A percentile compares a stretch with the other conserved stretches of the same genome.
These are phyloP conservation scores for Stachybotrys chartarum DNA, from an alignment of 2,329 filamentous ascomycete genomes.

Conservation along the genomic window DNA sequence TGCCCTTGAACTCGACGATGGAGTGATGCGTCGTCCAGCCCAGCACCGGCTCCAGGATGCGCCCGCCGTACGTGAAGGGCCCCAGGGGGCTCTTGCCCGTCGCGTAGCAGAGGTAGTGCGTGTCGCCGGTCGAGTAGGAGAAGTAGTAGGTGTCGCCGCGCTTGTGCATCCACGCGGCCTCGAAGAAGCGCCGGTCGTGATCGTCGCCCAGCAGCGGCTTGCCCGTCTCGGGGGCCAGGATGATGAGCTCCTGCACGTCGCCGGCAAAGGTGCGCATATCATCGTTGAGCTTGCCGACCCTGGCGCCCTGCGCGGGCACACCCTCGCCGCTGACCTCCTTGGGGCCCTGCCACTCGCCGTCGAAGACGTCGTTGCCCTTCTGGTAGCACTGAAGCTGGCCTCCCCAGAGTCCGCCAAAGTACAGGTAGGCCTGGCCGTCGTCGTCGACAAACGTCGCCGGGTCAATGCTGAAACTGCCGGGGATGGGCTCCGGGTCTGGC, in stretches of 20 bases:
- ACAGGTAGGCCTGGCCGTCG: constrained; percentile 35
- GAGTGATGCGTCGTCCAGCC: constrained; percentile 81
- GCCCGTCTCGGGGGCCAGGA: constrained; percentile 56
- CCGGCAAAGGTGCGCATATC: constrained; percentile 59
- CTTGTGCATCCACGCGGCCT: constrained; percentile 76
- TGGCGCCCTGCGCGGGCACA: constrained; percentile 54
- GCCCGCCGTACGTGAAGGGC: constrained; percentile 65
- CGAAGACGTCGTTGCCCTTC: constrained; percentile 45
- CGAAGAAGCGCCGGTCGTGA: constrained; percentile 71
- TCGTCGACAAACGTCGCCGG: constrained; percentile 67
- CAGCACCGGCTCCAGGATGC: constrained; percentile 67
- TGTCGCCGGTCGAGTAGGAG: constrained; percentile 71
- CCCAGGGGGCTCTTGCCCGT: constrained; percentile 57
- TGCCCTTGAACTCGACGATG: constrained; percentile 64
- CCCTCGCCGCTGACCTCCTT: constrained; percentile 52
- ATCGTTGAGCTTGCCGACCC: constrained; percentile 55
- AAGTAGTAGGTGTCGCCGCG: constrained; percentile 65
- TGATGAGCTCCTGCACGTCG: constrained; percentile 51
- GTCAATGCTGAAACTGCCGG: constrained; percentile 69
- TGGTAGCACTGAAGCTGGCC: constrained; percentile 74
- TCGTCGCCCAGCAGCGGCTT: constrained; percentile 56
- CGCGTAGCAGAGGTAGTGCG: constrained; percentile 67
- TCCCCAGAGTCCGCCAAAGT: constrained; percentile 76
- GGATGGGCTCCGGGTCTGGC: constrained; percentile 56
- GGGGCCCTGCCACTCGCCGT: constrained; percentile 44